phyloP scores from a whole-genome alignment of 805 yeast genomes.

The Yarrowia yakushimensis region DNA sequence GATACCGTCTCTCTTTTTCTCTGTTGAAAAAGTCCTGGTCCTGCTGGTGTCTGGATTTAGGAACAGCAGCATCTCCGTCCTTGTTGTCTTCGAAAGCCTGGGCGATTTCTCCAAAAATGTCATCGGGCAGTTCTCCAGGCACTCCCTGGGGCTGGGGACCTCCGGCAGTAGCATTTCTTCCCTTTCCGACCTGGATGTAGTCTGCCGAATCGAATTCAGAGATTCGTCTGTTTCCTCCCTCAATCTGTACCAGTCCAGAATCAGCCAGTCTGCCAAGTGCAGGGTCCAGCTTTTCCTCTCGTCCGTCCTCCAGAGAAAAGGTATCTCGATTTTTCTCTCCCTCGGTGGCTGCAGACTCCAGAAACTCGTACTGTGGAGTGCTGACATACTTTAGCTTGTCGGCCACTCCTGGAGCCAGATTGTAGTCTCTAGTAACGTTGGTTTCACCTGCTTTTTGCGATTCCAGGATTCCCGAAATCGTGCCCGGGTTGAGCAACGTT shows the following conservation, averaged over 20 bases:
- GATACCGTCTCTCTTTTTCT: slow-evolving; percentile 9
- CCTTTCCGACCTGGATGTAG: not conserved
- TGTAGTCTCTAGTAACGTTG: slow-evolving; percentile 4
- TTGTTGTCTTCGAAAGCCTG: slow-evolving; percentile 8
- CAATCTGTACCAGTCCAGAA: not conserved
- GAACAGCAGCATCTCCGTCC: not conserved
- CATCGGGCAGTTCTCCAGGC: slow-evolving; percentile 16
- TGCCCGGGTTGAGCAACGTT: slow-evolving; percentile 13
- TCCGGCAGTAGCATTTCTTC: not conserved
- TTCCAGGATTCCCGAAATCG: slow-evolving; percentile 5
- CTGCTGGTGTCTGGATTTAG: slow-evolving; percentile 1
- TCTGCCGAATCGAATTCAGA: not conserved
- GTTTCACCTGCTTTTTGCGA: slow-evolving; percentile 3
- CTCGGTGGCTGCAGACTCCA: slow-evolving; percentile 1
- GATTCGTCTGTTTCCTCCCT: not conserved
- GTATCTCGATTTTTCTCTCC: not conserved
- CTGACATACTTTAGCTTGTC: not conserved
- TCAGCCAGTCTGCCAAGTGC: not conserved
- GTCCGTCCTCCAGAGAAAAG: not conserved
- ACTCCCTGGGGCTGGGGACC: slow-evolving; percentile 3
- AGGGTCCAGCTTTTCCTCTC: not conserved
- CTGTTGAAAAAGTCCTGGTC: slow-evolving; percentile 15
- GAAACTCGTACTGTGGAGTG: not conserved
- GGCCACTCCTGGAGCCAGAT: slow-evolving; percentile 15
- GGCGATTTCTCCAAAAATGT: slow-evolving; percentile 5